Base-by-base conservation (phyloP, 2,329 filamentous ascomycete species). In the Cladosporium oxysporum region DNA sequence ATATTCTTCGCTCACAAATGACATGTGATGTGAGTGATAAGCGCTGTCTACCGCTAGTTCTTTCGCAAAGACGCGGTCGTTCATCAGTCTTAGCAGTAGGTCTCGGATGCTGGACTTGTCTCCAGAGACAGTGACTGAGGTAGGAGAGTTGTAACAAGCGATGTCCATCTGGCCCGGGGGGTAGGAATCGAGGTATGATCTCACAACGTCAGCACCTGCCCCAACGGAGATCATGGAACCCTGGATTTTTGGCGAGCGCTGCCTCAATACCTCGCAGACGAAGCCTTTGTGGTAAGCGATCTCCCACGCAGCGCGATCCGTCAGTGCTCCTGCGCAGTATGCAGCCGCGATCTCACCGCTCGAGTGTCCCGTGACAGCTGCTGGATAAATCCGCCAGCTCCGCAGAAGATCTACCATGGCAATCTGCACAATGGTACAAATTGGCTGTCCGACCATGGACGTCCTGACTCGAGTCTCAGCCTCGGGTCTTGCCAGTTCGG, bases 351-450 rank as follows among this genome's bases (percentile, higher is more conserved):
- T 73, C 62, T 78, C 76, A 8, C 76, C 76, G 16, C 62, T 69
- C 3, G 70, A 73, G 64, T 78, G 76, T 2, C 76, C 76, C 16
- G 73, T 66, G 0, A 76, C 72, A 41, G 66, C 66, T 21, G 28
- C n/a, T 4, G 71, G 68, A 14, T 8, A 5, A 7, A 74, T 58
- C 12, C 61, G 60, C 59, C 60, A 68, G 12, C 60, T 41, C 6
- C 11, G 8, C 0, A 83, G 74, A 0, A 79, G 69, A 21, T 82
- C 75, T 0, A 82, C 74, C 0, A 85, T 69, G 0, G 76, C 83
- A 1, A 87, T 76, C 68, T 87, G 85, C 1, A 87, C 47, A 0
- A 84, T 83, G 0, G 84, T 86, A 59, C 81, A 85, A 0, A 85
- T 70, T 0, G 85, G 83, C 68, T 62, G 44, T 16, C 29, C 47